A percentile compares a stretch with the other conserved stretches of the same genome.
These are phyloP conservation scores for Haematococcus lacustris DNA, from an alignment of 139 green algal species.

Conservation along the genomic window DNA sequence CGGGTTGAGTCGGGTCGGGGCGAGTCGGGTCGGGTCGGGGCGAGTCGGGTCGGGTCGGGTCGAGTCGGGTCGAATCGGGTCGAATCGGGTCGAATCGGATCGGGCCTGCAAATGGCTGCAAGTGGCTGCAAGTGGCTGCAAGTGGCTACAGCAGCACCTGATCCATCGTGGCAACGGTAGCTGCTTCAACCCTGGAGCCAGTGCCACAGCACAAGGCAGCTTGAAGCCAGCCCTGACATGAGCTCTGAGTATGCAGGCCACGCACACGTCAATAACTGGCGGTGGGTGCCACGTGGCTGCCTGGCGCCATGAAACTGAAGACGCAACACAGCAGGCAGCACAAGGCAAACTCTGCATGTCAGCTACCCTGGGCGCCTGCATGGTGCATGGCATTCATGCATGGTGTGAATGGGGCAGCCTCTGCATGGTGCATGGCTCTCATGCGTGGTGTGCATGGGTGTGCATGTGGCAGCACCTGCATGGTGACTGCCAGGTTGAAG, in stretches of 20 bases:
- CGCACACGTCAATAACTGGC: too few species aligned
- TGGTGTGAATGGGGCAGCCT: neutral
- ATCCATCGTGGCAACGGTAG: too few species aligned
- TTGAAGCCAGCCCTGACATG: too few species aligned
- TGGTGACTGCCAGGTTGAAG: conserved; percentile 70
- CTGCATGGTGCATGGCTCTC: neutral
- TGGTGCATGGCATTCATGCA: neutral
- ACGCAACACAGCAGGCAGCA: neutral
- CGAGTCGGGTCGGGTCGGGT: neutral
- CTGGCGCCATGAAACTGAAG: neutral
- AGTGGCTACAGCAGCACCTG: too few species aligned
- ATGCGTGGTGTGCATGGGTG: neutral
- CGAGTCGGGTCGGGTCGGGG: neutral
- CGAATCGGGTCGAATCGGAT: neutral
- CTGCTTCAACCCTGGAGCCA: neutral
- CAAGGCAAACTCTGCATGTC: neutral
- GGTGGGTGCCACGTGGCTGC: neutral
- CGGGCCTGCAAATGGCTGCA: neutral
- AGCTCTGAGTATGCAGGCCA: too few species aligned
- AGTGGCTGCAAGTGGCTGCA: neutral
- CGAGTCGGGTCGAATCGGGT: neutral
- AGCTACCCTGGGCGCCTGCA: neutral
- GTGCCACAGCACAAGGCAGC: too few species aligned
- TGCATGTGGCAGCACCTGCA: conserved; percentile 56
- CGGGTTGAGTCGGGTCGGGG: neutral